Conservation (phyloP, 768 basidiomycete genomes). For the Dioszegia hungarica region DNA sequence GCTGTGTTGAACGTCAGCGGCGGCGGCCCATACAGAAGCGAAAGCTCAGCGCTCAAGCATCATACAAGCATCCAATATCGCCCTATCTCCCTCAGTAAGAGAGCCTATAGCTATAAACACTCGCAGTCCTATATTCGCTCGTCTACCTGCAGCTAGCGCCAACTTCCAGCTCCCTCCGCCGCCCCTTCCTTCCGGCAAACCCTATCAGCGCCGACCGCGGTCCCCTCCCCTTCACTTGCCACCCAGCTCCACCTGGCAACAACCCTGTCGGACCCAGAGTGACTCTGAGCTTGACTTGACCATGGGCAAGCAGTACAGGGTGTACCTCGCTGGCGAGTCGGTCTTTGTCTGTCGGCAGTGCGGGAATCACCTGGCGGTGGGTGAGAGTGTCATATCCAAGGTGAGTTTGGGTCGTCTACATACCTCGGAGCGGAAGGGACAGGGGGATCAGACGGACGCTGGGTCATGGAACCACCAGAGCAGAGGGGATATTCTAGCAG, state of each 20-base stretch:
- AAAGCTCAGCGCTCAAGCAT: too few relatives aligned
- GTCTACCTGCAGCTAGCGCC: too few relatives aligned
- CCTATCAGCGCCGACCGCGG: too few relatives aligned
- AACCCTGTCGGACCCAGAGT: neutral
- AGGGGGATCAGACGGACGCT: neutral
- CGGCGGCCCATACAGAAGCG: neutral
- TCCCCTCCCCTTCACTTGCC: neutral
- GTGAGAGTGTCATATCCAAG: constrained; percentile 39
- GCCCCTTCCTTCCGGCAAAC: too few relatives aligned
- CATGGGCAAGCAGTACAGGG: constrained; percentile 42
- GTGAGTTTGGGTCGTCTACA: constrained; percentile 13
- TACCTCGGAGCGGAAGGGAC: neutral
- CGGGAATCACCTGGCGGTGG: constrained; percentile 42
- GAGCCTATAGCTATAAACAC: too few relatives aligned
- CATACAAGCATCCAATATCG: too few relatives aligned
- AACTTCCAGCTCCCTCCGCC: too few relatives aligned
- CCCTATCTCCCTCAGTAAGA: too few relatives aligned
- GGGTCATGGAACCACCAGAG: neutral
- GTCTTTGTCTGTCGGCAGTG: constrained; percentile 44
- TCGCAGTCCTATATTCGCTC: too few relatives aligned
- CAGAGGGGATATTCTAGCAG: neutral
- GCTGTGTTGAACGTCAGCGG: neutral
- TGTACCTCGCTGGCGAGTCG: constrained; percentile 44
- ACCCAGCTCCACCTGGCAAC: neutral
- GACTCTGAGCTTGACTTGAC: neutral